These are phyloP conservation scores for Boletellus dicymbophilus DNA, from an alignment of 1,284 basidiomycete species.

Conservation along the genomic window DNA sequence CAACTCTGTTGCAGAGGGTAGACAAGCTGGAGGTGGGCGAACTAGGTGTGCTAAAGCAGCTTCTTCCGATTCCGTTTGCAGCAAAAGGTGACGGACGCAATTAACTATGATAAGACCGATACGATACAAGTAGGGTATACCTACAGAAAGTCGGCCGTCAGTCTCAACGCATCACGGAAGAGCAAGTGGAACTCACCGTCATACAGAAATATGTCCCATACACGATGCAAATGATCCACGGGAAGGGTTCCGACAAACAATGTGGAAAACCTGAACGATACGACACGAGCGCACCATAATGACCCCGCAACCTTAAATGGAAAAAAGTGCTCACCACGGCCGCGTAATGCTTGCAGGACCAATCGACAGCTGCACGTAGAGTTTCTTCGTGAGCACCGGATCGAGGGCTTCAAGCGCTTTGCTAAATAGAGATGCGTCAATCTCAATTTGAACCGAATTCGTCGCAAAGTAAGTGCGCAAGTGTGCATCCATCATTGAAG, in stretches of 20 bases:
- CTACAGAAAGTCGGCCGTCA: constrained; percentile 38
- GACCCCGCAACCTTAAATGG: background rate
- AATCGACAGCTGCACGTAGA: constrained; percentile 68
- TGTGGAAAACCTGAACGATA: constrained; percentile 56
- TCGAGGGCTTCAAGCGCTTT: constrained; percentile 75
- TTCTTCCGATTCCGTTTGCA: constrained; percentile 52
- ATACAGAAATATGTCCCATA: constrained; percentile 88
- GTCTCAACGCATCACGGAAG: background rate
- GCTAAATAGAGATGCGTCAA: constrained; percentile 79
- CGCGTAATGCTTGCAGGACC: constrained; percentile 56
- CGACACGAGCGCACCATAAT: constrained; percentile 1
- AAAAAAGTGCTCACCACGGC: constrained; percentile 51
- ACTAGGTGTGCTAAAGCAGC: constrained; percentile 51
- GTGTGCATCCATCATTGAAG: constrained; percentile 80
- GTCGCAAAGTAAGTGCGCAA: constrained; percentile 80
- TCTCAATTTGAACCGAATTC: constrained; percentile 73
- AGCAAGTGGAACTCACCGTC: constrained; percentile 60
- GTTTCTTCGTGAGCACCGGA: constrained; percentile 59
- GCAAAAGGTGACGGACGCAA: constrained; percentile 59
- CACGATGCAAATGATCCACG: constrained; percentile 70
- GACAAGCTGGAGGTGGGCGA: constrained; percentile 51
- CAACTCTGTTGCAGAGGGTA: constrained; percentile 63
- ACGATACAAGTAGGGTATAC: constrained; percentile 80
- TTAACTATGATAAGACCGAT: constrained; percentile 75
- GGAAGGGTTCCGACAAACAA: constrained; percentile 83